phyloP scores from a whole-genome alignment of 129 eudicot species.

The Cynara cardunculus region DNA sequence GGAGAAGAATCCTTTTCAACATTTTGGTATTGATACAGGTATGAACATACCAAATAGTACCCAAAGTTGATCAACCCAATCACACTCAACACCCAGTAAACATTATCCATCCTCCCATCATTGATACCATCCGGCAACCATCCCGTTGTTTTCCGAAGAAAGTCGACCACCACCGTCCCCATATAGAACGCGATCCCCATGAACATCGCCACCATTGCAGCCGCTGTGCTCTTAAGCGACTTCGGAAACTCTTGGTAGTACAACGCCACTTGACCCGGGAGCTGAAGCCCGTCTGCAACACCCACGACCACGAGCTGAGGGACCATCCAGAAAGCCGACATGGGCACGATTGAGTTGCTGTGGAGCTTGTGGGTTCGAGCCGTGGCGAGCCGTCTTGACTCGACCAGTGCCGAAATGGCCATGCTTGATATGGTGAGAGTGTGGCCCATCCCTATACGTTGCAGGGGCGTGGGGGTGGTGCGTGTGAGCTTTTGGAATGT shows the following conservation, averaged over 20 bases:
- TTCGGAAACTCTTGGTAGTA: slow-evolving; percentile 66
- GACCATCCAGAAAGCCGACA: slow-evolving; percentile 63
- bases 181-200: slow-evolving; percentile 54
- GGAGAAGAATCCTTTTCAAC: slow-evolving; percentile 13
- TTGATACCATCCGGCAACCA: slow-evolving; percentile 68
- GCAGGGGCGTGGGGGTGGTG: slow-evolving; percentile 33
- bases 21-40: slow-evolving; percentile 43
- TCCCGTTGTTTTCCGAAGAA: slow-evolving; percentile 31
- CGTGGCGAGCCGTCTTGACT: slow-evolving; percentile 41
- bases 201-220: slow-evolving; percentile 49
- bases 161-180: slow-evolving; percentile 40
- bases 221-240: slow-evolving; percentile 45
- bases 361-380: slow-evolving; percentile 18
- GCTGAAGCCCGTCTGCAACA: slow-evolving; percentile 55
- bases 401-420: slow-evolving; percentile 58
- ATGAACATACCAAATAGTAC: slow-evolving; percentile 47
- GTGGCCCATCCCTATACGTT: slow-evolving; percentile 66
- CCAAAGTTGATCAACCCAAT: slow-evolving; percentile 48
- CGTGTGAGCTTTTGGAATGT: slow-evolving; percentile 27
- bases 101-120: slow-evolving; percentile 55
- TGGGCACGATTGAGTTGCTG: slow-evolving; percentile 17
- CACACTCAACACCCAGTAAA: slow-evolving; percentile 43
- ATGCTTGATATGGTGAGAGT: slow-evolving; percentile 45
- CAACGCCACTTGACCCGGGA: slow-evolving; percentile 55
- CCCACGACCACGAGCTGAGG: slow-evolving; percentile 49